Base-by-base conservation (phyloP, 176 grass and related monocot species). In the Themeda triandra region DNA sequence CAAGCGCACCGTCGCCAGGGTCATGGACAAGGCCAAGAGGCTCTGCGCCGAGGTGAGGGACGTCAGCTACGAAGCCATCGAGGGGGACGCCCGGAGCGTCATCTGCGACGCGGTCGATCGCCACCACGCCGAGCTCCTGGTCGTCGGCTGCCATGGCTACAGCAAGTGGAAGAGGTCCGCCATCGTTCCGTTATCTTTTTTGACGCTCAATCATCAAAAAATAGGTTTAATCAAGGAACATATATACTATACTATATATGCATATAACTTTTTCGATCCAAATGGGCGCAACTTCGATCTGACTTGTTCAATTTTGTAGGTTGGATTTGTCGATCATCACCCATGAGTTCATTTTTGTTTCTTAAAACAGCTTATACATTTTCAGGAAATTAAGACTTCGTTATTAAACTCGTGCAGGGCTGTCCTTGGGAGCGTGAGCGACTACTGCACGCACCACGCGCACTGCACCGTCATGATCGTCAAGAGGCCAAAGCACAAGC, bases 381-480 rank as follows among this genome's bases (percentile, higher is more conserved):
- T 39, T 39, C 37, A 0, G 3, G 37, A 39, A 39, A 8, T 8
- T 39, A 41, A 41, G 37, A 9, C 1, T 6, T 39, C 8, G 36
- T 41, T 9, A 10, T 41, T 41, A 44, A 44, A 44, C 42, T 44
- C 12, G 62, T 58, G 42, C 84, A 98, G 92, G 87, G 92, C 91
- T 25, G 89, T 98, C 11, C 79, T 98, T 71, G 95, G 95, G 10
- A 98, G 95, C 69, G 92, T 98, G 67, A 98, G 91, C 29, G 92
- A 98, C 24, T 98, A 98, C 82, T 98, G 95, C 69, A 79, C 87
- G 30, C 95, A 98, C 23, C 91, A 98, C 66, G 95, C 95, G 44
- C 87, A 98, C 54, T 92, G 95, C 89, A 92, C 76, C 29, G 88
- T 98, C 13, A 98, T 98, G 90, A 88, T 98, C 24, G 95, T 98